These are phyloP conservation scores for Fusarium scirpi DNA, from an alignment of 2,329 filamentous ascomycete genomes.

Conservation along the genomic window DNA sequence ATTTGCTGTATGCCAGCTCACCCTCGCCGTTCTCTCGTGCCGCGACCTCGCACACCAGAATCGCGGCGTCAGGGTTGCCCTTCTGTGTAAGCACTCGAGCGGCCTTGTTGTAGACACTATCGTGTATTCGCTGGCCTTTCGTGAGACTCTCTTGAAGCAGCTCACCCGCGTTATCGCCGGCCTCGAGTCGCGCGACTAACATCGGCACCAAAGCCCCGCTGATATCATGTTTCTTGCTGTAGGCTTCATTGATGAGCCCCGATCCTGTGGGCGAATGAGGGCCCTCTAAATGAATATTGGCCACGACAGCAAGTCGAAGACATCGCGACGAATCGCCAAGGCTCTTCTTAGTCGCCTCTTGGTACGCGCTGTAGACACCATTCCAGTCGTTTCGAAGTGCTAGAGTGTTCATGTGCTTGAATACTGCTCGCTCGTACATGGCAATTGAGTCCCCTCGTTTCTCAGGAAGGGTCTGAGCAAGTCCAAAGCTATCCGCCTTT, in stretches of 20 bases:
- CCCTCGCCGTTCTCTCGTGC: slow-evolving; percentile 54
- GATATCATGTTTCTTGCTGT: slow-evolving; percentile 57
- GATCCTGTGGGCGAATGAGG: slow-evolving; percentile 51
- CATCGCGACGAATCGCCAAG: slow-evolving; percentile 56
- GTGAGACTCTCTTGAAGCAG: slow-evolving; percentile 47
- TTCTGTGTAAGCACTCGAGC: slow-evolving; percentile 48
- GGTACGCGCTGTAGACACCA: slow-evolving; percentile 55
- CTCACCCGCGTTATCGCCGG: slow-evolving; percentile 46
- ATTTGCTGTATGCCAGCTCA: slow-evolving; percentile 52
- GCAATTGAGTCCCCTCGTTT: slow-evolving; percentile 36
- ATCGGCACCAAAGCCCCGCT: slow-evolving; percentile 56
- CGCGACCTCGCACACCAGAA: slow-evolving; percentile 52
- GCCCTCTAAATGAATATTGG: slow-evolving; percentile 53
- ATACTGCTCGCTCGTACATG: slow-evolving; percentile 40
- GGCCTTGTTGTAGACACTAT: slow-evolving; percentile 54
- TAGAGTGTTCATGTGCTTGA: slow-evolving; percentile 56
- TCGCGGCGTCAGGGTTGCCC: slow-evolving; percentile 49
- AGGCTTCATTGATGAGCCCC: slow-evolving; percentile 55
- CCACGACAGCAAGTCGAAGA: slow-evolving; percentile 62
- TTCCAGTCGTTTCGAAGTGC: slow-evolving; percentile 50
- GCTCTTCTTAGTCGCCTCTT: slow-evolving; percentile 38
- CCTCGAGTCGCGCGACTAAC: slow-evolving; percentile 53
- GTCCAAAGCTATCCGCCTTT: slow-evolving; percentile 10
- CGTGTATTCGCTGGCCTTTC: slow-evolving; percentile 50
- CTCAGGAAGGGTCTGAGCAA: slow-evolving; percentile 30